Conservation (phyloP, 805 yeast species). For the Candida germanica region DNA sequence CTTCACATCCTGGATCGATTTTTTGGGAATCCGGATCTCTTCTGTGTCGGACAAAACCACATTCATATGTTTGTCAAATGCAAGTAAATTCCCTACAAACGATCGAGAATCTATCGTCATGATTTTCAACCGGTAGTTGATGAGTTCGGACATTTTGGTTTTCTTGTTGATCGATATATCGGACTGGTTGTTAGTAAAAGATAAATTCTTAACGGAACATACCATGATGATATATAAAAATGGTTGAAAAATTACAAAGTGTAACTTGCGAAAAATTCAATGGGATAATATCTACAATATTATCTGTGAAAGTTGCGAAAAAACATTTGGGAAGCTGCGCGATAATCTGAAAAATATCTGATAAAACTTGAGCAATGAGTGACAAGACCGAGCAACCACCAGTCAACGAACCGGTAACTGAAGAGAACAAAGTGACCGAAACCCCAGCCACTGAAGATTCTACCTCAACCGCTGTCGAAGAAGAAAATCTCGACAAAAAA, state of each 20-base stretch:
- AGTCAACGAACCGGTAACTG: not conserved
- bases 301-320: too few relatives aligned
- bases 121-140: conserved; percentile 71
- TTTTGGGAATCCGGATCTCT: conserved; percentile 74
- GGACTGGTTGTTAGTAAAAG: conserved; percentile 14
- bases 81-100: conserved; percentile 74
- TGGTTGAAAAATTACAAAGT: too few relatives aligned
- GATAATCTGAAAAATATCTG: too few relatives aligned
- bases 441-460: not conserved
- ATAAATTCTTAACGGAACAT: not conserved
- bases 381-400: not conserved
- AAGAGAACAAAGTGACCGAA: not conserved
- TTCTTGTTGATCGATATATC: conserved; percentile 23
- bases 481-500: conserved; percentile 2
- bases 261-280: too few relatives aligned
- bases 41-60: conserved; percentile 80
- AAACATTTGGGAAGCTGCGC: too few relatives aligned
- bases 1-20: conserved; percentile 41
- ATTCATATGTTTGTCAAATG: conserved; percentile 89
- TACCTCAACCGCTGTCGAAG: not conserved
- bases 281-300: too few relatives aligned
- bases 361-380: too few relatives aligned
- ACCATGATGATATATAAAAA: too few relatives aligned
- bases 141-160: conserved; percentile 57
- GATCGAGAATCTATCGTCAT: conserved; percentile 75